Conservation (phyloP, 176 grass and related monocot genomes). For the Metroxylon sagu region DNA sequence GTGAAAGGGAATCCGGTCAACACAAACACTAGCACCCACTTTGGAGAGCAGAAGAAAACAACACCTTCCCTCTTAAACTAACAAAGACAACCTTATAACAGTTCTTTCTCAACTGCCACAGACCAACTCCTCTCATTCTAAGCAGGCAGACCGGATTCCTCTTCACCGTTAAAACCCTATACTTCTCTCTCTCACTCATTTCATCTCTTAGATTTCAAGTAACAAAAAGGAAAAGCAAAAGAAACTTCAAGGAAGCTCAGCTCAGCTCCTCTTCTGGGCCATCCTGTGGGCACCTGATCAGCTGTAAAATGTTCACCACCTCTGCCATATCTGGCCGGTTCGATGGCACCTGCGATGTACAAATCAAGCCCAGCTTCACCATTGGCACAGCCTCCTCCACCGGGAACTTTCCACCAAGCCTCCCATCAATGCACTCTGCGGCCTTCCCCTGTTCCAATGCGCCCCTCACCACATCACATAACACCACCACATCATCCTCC, state of each 20-base stretch:
- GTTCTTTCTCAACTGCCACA: too few relatives aligned
- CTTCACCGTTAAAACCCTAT: constrained; percentile 9
- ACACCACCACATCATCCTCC: constrained; percentile 91
- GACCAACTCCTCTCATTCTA: neutral
- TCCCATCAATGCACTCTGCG: constrained; percentile 60
- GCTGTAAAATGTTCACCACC: constrained; percentile 73
- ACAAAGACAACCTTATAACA: neutral
- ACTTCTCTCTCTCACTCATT: neutral
- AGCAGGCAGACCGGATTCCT: constrained; percentile 9
- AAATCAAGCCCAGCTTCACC: constrained; percentile 77
- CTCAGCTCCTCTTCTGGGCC: constrained; percentile 51
- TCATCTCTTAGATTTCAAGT: constrained; percentile 4
- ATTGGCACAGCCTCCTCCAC: constrained; percentile 70
- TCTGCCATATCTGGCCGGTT: constrained; percentile 80
- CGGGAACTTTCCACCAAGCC: constrained; percentile 50
- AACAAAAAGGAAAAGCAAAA: constrained; percentile 17
- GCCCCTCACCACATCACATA: constrained; percentile 61
- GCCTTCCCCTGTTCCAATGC: constrained; percentile 66
- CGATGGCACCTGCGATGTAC: constrained; percentile 87
- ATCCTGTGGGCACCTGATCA: constrained; percentile 58
- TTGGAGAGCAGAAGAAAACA: neutral
- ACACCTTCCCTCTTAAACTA: neutral
- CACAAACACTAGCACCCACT: neutral
- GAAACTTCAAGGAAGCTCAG: constrained; percentile 19
- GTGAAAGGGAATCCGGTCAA: constrained; percentile 6